These are phyloP conservation scores for Leccinum incarnatum DNA, from an alignment of 768 basidiomycete genomes.

Conservation along the genomic window DNA sequence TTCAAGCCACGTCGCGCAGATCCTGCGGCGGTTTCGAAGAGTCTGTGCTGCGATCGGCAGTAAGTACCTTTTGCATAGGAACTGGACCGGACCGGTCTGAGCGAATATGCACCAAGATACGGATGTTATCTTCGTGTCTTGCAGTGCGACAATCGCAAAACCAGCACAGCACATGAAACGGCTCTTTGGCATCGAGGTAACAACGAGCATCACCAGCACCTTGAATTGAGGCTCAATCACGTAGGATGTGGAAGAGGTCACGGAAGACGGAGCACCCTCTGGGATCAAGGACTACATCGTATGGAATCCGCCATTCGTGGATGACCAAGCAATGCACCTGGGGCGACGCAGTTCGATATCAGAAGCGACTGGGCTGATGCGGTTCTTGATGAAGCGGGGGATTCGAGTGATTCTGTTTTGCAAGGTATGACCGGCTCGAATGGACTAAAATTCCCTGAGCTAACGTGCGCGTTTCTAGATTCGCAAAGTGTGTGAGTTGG, in stretches of 20 bases:
- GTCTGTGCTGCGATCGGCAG: slow-evolving; percentile 77
- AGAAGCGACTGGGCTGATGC: slow-evolving; percentile 72
- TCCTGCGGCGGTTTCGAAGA: slow-evolving; percentile 72
- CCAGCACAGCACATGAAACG: slow-evolving; percentile 72
- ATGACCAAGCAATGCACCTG: slow-evolving; percentile 49
- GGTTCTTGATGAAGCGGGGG: slow-evolving; percentile 78
- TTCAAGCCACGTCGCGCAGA: slow-evolving; percentile 73
- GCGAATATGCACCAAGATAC: slow-evolving; percentile 38
- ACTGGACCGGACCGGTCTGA: slow-evolving; percentile 1
- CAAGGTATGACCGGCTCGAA: slow-evolving; percentile 46
- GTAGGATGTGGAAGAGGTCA: slow-evolving; percentile 62
- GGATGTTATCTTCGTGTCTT: slow-evolving; percentile 67
- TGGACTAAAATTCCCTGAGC: neutral
- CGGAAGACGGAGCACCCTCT: slow-evolving; percentile 79
- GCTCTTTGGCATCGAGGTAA: slow-evolving; percentile 63
- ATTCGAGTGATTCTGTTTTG: slow-evolving; percentile 86
- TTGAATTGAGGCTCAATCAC: neutral
- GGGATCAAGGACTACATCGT: slow-evolving; percentile 78
- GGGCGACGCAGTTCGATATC: slow-evolving; percentile 57
- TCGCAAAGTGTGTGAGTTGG: slow-evolving; percentile 79
- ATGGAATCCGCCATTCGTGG: slow-evolving; percentile 68
- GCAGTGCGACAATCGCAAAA: slow-evolving; percentile 83
- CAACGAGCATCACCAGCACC: neutral
- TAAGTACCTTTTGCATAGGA: slow-evolving; percentile 34
- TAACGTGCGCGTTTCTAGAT: slow-evolving; percentile 42